Evolutionary conservation across 805 yeast species (phyloP).

Genomic region (Zygosaccharomyces siamensis): DNA sequence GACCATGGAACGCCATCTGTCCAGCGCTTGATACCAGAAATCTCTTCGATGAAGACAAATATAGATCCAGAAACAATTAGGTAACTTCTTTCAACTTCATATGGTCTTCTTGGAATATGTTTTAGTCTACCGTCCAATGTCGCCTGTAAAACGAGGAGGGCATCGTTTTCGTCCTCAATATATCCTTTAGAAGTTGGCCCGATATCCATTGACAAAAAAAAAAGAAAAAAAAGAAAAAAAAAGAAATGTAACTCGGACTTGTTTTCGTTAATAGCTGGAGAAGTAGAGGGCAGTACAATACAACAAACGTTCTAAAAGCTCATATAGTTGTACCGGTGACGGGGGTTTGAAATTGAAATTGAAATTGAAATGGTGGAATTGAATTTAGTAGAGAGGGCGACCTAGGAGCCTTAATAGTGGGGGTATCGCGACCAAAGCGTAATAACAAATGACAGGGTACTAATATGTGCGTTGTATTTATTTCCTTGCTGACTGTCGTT

Average conservation of each 20-base stretch:
- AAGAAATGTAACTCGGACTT: neutral
- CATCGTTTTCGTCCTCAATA: constrained; percentile 78
- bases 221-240: neutral
- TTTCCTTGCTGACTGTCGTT: neutral
- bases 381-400: too few relatives aligned
- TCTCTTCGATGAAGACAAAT: constrained; percentile 79
- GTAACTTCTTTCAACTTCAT: constrained; percentile 63
- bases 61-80: constrained; percentile 73
- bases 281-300: neutral
- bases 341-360: neutral
- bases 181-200: constrained; percentile 69
- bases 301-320: neutral
- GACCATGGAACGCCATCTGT: constrained; percentile 96
- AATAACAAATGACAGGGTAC: too few relatives aligned
- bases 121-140: constrained; percentile 55
- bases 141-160: constrained; percentile 77
- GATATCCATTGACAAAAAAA: constrained; percentile 24
- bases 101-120: constrained; percentile 72
- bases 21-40: constrained; percentile 86
- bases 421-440: too few relatives aligned
- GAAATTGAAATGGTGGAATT: neutral
- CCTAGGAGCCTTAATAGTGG: too few relatives aligned
- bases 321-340: neutral
- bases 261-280: too few relatives aligned
- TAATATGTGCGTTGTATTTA: too few relatives aligned